Base-by-base conservation (phyloP, 768 basidiomycete genomes). In the Dacryopinax spathularia region DNA sequence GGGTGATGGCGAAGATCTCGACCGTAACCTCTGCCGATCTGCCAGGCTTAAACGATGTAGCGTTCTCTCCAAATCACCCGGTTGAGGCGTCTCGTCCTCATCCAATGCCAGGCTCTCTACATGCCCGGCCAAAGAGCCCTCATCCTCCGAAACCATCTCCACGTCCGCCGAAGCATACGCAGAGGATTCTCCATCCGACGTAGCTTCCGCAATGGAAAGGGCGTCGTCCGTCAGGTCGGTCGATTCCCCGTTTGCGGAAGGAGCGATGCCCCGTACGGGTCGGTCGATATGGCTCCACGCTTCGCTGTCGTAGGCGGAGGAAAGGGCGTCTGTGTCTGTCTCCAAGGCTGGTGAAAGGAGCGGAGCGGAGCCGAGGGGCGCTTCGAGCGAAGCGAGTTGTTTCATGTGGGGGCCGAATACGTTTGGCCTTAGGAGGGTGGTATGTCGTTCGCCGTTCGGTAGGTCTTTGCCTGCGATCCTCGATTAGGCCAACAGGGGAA, bases 381-480 rank as follows among this genome's bases (percentile, higher is more conserved):
- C 90, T 65, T 85, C 83, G 37, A 89, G 72, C 5, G 72, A 69
- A 4, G 73, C 69, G 18, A 73, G 68, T 1, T 78, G 77, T 34
- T 70, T 63, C 33, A 76, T 79, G 69, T 84, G 82, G 0, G 85
- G 85, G 16, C 82, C 82, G 22, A 80, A 79, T 61, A 83, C 79
- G 66, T 89, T 88, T 2, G 90, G 90, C 34, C 90, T 84, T 25
- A 92, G 79, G 60, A 92, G 82, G 72, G 89, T 85, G 2, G 89
- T 91, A 34, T 89, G 75, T 20, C 89, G 84, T 43, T 78, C 72
- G 0, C 82, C 82, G 0, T 80, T 34, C 1, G 43, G 34, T 62
- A 29, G 29, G 36, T 37, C 2, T 68, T 72, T 77, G 59, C 77
- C 75, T 77, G 62, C 10, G 31, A 31, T 10, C 60, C 2, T 7